Evolutionary conservation across 2,329 filamentous ascomycete genomes (phyloP).

Genomic region (Ophiocordyceps camponoti-floridani): DNA sequence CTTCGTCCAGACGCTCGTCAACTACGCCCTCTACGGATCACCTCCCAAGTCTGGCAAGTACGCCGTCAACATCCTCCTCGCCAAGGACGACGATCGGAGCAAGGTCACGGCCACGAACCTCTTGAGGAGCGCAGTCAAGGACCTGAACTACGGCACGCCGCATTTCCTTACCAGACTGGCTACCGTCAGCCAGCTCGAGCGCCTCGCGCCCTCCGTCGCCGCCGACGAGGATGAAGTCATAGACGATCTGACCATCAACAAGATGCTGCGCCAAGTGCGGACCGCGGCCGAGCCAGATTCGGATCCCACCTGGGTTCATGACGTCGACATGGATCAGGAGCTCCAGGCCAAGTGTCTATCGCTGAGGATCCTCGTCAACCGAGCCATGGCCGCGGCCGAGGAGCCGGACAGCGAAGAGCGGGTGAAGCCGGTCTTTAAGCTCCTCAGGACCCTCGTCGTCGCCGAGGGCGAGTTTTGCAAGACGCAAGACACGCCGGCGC

Average conservation of each 20-base stretch:
- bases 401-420: conserved; percentile 34
- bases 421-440: conserved; percentile 54
- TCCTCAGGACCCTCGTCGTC: conserved; percentile 59
- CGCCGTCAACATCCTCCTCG: conserved; percentile 77
- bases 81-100: conserved; percentile 53
- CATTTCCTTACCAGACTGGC: conserved; percentile 62
- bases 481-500: conserved; percentile 52
- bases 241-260: conserved; percentile 56
- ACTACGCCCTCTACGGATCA: conserved; percentile 66
- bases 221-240: conserved; percentile 62
- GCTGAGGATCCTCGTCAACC: conserved; percentile 72
- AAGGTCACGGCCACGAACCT: conserved; percentile 74
- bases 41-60: conserved; percentile 81
- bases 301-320: conserved; percentile 48
- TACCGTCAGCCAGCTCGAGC: conserved; percentile 55
- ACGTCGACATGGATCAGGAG: conserved; percentile 58
- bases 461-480: conserved; percentile 68
- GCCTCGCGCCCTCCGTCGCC: conserved; percentile 55
- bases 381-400: conserved; percentile 45
- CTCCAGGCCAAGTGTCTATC: conserved; percentile 70
- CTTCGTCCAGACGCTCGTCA: conserved; percentile 64
- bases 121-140: conserved; percentile 54
- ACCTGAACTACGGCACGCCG: conserved; percentile 53
- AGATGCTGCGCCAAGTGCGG: conserved; percentile 55
- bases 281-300: conserved; percentile 35